A percentile compares a stretch with the other conserved stretches of the same genome.
Evolutionary conservation across 768 basidiomycete species (phyloP).

Genomic region (Dioszegia crocea): DNA sequence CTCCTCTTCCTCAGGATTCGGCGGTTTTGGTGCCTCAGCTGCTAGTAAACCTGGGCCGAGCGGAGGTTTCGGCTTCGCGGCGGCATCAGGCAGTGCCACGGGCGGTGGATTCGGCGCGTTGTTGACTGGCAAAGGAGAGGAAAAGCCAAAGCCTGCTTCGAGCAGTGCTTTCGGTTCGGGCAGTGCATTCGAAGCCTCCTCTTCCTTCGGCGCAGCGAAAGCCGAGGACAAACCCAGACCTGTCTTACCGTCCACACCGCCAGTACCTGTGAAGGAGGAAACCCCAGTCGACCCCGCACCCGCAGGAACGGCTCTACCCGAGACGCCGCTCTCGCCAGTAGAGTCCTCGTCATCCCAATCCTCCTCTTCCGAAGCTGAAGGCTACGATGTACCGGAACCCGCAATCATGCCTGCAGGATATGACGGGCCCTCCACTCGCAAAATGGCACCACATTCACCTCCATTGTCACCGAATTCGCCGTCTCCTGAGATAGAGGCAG

Average conservation of each 20-base stretch:
- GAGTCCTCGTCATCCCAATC: neutral
- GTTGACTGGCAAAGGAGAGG: neutral
- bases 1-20: neutral
- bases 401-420: neutral
- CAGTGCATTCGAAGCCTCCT: neutral
- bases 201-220: no score
- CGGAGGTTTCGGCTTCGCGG: neutral
- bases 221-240: no score
- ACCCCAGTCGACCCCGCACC: neutral
- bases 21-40: slow-evolving; percentile 5
- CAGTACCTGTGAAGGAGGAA: no score
- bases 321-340: neutral
- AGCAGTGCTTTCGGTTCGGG: neutral
- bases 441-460: neutral
- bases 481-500: neutral
- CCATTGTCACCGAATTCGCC: neutral
- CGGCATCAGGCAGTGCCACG: slow-evolving; percentile 1
- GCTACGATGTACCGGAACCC: slow-evolving; percentile 12
- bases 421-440: neutral
- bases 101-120: slow-evolving; percentile 17
- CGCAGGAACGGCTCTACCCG: neutral
- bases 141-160: neutral
- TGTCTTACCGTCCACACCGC: no score
- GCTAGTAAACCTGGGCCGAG: neutral
- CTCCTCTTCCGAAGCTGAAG: neutral